Conservation (phyloP, 192 early-diverging fungal species). For the Mortierella alpina region DNA sequence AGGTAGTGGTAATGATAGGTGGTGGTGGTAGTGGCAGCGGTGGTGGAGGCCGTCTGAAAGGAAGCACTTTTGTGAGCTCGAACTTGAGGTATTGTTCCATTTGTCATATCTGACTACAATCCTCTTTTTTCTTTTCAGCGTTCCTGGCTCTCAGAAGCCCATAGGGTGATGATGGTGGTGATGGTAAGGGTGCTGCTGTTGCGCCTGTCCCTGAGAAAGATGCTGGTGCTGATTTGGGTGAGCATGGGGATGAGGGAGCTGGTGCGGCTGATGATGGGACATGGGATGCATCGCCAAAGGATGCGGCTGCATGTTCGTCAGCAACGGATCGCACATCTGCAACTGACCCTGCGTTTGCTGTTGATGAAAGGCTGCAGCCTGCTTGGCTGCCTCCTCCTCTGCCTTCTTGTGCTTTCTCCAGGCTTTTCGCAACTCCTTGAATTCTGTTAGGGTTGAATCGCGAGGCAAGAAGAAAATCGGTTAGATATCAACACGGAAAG, state of each 20-base stretch:
- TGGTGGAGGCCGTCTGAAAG: no score
- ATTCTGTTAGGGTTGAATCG: slow-evolving; percentile 54
- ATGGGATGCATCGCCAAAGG: slow-evolving; percentile 21
- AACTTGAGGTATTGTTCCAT: no score
- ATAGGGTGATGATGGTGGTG: slow-evolving; percentile 46
- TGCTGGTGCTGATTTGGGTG: slow-evolving; percentile 47
- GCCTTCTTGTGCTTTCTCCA: slow-evolving; percentile 69
- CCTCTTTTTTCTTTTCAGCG: not conserved
- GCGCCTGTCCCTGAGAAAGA: slow-evolving; percentile 12
- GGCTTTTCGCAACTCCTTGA: slow-evolving; percentile 68
- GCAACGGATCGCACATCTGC: slow-evolving; percentile 38
- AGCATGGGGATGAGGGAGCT: slow-evolving; percentile 46
- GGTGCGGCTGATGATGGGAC: slow-evolving; percentile 34
- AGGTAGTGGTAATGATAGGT: not conserved
- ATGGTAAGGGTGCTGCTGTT: slow-evolving; percentile 1
- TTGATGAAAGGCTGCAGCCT: slow-evolving; percentile 28
- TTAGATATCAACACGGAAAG: not conserved
- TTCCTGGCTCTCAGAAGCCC: slow-evolving; percentile 28
- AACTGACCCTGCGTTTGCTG: slow-evolving; percentile 23
- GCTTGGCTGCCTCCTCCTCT: slow-evolving; percentile 56
- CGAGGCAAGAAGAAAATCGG: not conserved
- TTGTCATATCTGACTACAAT: no score
- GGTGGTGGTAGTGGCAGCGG: not conserved
- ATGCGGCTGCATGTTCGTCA: slow-evolving; percentile 35
- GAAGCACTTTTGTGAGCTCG: no score